These are phyloP conservation scores for Picea glauca DNA, from an alignment of 75 land plant species.

Conservation along the genomic window DNA sequence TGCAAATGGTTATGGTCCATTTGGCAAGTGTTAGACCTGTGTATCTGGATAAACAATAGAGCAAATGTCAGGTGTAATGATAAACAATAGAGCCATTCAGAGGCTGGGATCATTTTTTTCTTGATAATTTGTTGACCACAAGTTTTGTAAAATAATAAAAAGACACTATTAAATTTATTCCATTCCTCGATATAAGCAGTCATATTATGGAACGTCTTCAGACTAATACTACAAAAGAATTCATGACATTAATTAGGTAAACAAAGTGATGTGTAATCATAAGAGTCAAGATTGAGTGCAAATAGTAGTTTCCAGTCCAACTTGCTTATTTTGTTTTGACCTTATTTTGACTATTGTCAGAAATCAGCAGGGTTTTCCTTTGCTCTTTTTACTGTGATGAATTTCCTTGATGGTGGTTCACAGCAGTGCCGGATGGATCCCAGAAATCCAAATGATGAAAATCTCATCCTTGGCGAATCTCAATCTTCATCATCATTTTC, in stretches of 20 bases:
- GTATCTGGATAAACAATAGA: slow-evolving; percentile 23
- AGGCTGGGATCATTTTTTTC: not conserved
- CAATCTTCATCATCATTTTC: not conserved
- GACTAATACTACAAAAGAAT: not conserved
- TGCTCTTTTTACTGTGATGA: not conserved
- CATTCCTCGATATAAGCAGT: not conserved
- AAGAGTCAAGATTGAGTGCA: not conserved
- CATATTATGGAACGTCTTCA: not conserved
- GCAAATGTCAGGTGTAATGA: not conserved
- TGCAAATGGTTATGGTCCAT: slow-evolving; percentile 34
- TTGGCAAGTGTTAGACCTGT: slow-evolving; percentile 41
- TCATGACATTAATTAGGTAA: not conserved
- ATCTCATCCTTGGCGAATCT: not conserved
- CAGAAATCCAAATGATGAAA: not conserved
- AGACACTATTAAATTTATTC: not conserved
- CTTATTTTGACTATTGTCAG: not conserved
- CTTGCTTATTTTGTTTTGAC: not conserved
- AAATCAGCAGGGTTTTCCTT: not conserved
- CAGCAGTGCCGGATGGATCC: not conserved
- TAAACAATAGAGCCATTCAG: not conserved
- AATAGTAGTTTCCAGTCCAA: not conserved
- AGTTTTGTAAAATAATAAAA: not conserved
- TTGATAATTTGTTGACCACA: not conserved
- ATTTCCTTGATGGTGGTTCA: not conserved
- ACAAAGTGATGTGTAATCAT: not conserved